A percentile compares a stretch with the other conserved stretches of the same genome.
These are phyloP conservation scores for Podospora comata DNA, from an alignment of 495 filamentous ascomycete genomes.

Conservation along the genomic window DNA sequence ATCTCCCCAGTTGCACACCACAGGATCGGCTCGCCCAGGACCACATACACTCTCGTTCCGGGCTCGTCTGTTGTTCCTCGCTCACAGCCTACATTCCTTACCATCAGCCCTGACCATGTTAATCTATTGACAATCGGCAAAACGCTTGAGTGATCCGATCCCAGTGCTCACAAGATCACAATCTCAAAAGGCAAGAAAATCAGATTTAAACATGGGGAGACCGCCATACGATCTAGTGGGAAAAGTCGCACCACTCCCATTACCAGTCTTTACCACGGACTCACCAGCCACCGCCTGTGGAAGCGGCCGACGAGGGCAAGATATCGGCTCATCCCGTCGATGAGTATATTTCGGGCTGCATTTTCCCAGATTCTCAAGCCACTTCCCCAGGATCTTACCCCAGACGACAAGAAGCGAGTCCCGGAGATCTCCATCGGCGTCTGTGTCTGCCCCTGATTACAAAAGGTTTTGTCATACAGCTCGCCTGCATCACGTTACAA, in stretches of 20 bases:
- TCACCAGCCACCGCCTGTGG: constrained; percentile 16
- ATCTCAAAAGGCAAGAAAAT: not conserved
- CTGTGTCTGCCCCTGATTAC: constrained; percentile 7
- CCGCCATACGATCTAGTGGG: constrained; percentile 25
- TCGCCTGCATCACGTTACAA: constrained; percentile 20
- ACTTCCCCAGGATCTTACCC: constrained; percentile 25
- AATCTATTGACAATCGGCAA: constrained; percentile 30
- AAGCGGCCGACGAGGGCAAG: constrained; percentile 13
- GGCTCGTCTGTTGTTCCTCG: constrained; percentile 12
- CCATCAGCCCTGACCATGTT: constrained; percentile 12
- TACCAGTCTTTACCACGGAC: constrained; percentile 17
- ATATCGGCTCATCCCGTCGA: constrained; percentile 13
- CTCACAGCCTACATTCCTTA: not conserved
- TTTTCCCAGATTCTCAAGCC: constrained; percentile 28
- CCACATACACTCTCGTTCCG: constrained; percentile 18
- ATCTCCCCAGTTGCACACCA: constrained; percentile 8
- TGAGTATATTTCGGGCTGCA: constrained; percentile 30
- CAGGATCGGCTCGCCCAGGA: not conserved
- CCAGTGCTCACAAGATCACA: constrained; percentile 18
- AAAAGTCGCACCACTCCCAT: constrained; percentile 22
- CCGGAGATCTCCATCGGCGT: constrained; percentile 18
- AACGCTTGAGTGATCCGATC: constrained; percentile 27
- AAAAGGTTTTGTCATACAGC: constrained; percentile 9
- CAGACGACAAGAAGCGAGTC: constrained; percentile 18
- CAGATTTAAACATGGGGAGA: constrained; percentile 30